Evolutionary conservation across 345 rosid species (phyloP).

Genomic region (Arabis hirsuta): DNA sequence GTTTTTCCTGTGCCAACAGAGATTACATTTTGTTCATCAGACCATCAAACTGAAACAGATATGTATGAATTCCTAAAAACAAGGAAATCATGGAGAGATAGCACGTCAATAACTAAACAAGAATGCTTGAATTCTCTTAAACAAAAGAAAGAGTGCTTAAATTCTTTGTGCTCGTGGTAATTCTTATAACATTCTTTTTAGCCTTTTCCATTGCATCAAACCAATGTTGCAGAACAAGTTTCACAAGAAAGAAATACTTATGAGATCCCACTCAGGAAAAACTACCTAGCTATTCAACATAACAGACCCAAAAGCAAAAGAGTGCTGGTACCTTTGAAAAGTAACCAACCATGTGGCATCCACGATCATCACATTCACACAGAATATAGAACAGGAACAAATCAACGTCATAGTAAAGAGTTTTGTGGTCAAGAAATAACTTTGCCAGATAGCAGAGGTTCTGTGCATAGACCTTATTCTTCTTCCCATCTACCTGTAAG

Average conservation of each 20-base stretch:
- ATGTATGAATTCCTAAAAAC: not conserved
- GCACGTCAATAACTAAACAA: not conserved
- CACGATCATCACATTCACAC: constrained; percentile 99
- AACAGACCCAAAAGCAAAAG: constrained; percentile 22
- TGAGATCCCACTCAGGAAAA: not conserved
- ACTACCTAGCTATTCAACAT: constrained; percentile 4
- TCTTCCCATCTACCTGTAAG: constrained; percentile 76
- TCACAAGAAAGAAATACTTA: not conserved
- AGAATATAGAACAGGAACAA: constrained; percentile 87
- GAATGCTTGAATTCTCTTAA: constrained; percentile 7
- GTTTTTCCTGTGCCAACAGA: constrained; percentile 78
- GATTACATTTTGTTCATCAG: constrained; percentile 8
- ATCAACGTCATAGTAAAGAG: constrained; percentile 98
- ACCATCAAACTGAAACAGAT: not conserved
- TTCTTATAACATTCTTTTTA: not conserved
- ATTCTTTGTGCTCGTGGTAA: not conserved
- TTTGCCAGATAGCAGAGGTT: constrained; percentile 98
- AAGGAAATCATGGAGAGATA: not conserved
- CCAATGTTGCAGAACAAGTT: not conserved
- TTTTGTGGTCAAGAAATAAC: constrained; percentile 97
- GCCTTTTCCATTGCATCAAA: not conserved
- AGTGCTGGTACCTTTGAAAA: constrained; percentile 78
- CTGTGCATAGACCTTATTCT: constrained; percentile 99
- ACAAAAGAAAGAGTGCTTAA: not conserved
- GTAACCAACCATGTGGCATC: constrained; percentile 99